Evolutionary conservation across 2,329 filamentous ascomycete species (phyloP), one percentile per base, ranked within the genome.

Genomic region (Diplodia sapinea): DNA sequence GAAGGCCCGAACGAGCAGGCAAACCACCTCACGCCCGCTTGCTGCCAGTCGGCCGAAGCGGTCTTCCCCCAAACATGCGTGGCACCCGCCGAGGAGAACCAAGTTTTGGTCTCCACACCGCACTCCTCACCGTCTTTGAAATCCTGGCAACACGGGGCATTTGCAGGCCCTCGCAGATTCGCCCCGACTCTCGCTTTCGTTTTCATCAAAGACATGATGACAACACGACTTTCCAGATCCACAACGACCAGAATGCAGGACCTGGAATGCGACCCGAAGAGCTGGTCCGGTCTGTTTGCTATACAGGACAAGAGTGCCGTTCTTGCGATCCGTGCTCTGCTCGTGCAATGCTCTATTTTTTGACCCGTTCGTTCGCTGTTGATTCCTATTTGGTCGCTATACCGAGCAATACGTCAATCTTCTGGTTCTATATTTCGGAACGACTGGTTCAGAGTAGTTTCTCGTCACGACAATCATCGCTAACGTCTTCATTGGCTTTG

Each of bases 1-100:
- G 47, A 63, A 51, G 59, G 59, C 59, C 59, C 59, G 59, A 63
- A 38, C 57, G 4, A 51, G n/a, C 43, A 38, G 43, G 59, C 59
- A 63, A 63, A 38, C 59, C 29, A 51, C 50, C 59, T 51, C 47
- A 36, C 33, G 43, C 50, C 29, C 31, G n/a, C 17, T 8, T n/a
- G 17, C 7, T 13, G 9, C 49, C 15, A 61, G 43, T 59, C 56
- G 56, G 56, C 56, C 56, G 56, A 59, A 33, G 17, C 57, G 15
- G 1, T 62, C 40, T 36, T 43, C 20, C 40, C 13, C 33, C 20
- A 29, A 12, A 36, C 33, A 12, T 36, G 59, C 59, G 59, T 63
- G 59, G 59, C 43, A 50, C 15, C 31, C 47, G n/a, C 17, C 23
- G 59, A 63, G 23, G 15, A 61, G 43, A 38, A 38, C 17, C 59